Evolutionary conservation across 2,329 filamentous ascomycete species (phyloP).

Genomic region (Colletotrichum sp.): DNA sequence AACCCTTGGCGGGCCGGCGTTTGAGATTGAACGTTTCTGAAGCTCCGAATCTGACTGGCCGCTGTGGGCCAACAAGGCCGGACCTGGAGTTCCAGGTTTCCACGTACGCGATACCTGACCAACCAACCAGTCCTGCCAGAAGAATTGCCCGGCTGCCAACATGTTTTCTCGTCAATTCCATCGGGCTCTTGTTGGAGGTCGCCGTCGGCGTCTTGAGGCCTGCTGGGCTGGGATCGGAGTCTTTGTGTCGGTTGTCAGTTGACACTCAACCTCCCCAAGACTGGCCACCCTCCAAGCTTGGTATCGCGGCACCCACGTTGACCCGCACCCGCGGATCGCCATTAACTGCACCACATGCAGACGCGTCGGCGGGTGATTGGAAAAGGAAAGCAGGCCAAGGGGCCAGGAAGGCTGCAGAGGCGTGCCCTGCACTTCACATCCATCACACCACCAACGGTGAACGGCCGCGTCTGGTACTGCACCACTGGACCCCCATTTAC

Average conservation of each 20-base stretch:
- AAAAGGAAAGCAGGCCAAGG: neutral
- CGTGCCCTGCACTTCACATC: neutral
- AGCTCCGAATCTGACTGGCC: constrained; percentile 15
- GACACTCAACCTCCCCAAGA: neutral
- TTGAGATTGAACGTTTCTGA: constrained; percentile 21
- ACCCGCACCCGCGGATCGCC: constrained; percentile 17
- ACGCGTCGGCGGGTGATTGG: neutral
- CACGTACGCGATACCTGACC: neutral
- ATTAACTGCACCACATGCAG: constrained; percentile 1
- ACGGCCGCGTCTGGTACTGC: neutral
- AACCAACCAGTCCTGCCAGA: neutral
- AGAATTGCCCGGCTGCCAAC: neutral
- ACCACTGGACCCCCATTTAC: neutral
- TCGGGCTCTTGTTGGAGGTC: neutral
- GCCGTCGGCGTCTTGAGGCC: neutral
- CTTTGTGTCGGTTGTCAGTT: neutral
- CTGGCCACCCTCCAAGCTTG: neutral
- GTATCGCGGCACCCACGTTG: neutral
- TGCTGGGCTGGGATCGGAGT: neutral
- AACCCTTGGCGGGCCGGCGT: constrained; percentile 14
- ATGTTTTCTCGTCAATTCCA: neutral
- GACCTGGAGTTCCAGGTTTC: neutral
- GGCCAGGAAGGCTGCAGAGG: neutral
- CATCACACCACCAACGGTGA: neutral
- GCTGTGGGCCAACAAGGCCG: neutral